Evolutionary conservation across 2,329 filamentous ascomycete genomes (phyloP).

Genomic region (Ceratocystis colombiana): DNA sequence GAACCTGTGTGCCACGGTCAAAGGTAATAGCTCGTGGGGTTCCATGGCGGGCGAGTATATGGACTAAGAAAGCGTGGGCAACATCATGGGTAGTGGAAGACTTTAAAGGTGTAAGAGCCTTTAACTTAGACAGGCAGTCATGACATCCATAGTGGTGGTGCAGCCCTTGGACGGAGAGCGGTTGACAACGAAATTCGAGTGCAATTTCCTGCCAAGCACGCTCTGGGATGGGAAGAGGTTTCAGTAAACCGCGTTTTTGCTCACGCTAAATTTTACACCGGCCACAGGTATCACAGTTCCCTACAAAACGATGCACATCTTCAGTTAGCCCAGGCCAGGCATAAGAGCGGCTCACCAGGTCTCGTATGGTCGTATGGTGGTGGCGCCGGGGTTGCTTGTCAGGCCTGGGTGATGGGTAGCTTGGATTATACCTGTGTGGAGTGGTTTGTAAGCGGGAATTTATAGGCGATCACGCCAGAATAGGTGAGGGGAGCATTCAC

Average conservation of each 20-base stretch:
- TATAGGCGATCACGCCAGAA: not conserved
- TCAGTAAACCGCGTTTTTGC: not conserved
- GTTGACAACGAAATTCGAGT: not conserved
- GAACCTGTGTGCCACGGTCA: no score
- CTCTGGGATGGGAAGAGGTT: not conserved
- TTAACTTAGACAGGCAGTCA: no score
- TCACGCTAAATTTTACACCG: not conserved
- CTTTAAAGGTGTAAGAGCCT: no score
- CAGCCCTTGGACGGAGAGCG: not conserved
- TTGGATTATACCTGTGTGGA: not conserved
- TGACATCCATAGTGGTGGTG: no score
- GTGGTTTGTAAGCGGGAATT: not conserved
- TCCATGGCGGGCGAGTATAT: no score
- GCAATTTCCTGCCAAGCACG: not conserved
- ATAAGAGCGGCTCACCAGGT: not conserved
- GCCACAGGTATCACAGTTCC: not conserved
- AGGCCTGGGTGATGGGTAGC: not conserved
- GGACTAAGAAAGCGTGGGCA: no score
- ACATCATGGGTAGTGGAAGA: no score
- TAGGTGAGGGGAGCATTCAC: not conserved
- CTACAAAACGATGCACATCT: not conserved
- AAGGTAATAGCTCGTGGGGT: no score
- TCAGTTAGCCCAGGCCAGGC: not conserved
- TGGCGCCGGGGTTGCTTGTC: not conserved
- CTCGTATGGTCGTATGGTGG: not conserved